Base-by-base conservation (phyloP, 768 basidiomycete species). In the Hirschioporus abietinus region DNA sequence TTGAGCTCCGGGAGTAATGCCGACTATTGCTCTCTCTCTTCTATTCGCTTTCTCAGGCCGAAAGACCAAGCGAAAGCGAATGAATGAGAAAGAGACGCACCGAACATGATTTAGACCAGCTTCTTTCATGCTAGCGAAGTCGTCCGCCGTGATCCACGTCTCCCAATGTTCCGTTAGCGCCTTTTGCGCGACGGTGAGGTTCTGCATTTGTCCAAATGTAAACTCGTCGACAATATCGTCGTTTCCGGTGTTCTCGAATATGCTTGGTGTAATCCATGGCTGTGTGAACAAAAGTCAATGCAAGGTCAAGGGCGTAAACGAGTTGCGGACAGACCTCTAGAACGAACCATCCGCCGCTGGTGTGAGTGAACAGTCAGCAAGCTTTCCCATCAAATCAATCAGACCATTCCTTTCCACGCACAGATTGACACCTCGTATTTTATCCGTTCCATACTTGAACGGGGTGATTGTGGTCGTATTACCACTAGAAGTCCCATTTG, bases 191-290 rank as follows among this genome's bases (percentile, higher is more conserved):
- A 77, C 76, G 35, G 79, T 74, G 20, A 72, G 65, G 70, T 86
- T 81, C 64, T 84, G 78, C 70, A 85, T 69, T 66, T 83, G 78
- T 1, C 88, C 87, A 20, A 89, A 79, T 0, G 87, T 90, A 68
- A 78, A 88, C 72, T 88, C 87, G 68, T 89, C 88, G 7, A 88
- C 76, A 35, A 89, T 81, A 52, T 76, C 76, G 35, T 77, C 74
- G 68, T 88, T 86, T 52, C 81, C 81, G 36, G 86, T 89, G 71
- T 79, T 83, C 68, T 87, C 80, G 68, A 91, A 92, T 12, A 91
- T 78, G 70, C 87, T 89, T 1, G 90, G 90, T 1, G 88, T 91
- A 65, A 92, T 91, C 90, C 90, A 91, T 35, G 89, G 89, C 87
- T 90, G 58, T 59, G 64, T 57, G 59, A n/a, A 26, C 24, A 9